phyloP scores from a whole-genome alignment of 352 stramenopile species.

The Phytophthora chlamydospora region DNA sequence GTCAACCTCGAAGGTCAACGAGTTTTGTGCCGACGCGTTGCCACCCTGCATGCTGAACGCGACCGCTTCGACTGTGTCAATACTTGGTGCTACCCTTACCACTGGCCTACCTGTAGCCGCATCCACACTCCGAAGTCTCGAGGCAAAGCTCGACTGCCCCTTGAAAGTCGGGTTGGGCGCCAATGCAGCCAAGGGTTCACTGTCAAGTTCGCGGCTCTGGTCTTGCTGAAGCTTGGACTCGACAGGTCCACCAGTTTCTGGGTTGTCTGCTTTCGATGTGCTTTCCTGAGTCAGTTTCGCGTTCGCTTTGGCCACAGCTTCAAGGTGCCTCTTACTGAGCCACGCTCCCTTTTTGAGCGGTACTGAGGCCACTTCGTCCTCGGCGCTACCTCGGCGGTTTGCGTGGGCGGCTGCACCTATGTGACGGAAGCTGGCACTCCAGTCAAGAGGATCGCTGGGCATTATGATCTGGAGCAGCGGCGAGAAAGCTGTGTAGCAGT shows the following conservation, averaged over 20 bases:
- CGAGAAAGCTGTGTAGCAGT: slow-evolving; percentile 52
- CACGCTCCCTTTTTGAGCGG: slow-evolving; percentile 7
- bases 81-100: slow-evolving; percentile 13
- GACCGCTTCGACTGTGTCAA: slow-evolving; percentile 11
- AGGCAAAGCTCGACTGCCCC: slow-evolving; percentile 12
- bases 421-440: slow-evolving; percentile 31
- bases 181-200: neutral
- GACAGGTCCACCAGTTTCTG: neutral
- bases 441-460: slow-evolving; percentile 39
- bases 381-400: neutral
- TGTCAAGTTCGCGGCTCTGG: neutral
- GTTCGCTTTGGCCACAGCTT: neutral
- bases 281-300: neutral
- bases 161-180: neutral
- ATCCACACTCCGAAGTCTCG: slow-evolving; percentile 24
- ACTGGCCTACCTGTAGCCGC: slow-evolving; percentile 5
- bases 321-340: slow-evolving; percentile 20
- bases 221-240: slow-evolving; percentile 5
- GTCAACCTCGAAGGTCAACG: slow-evolving; percentile 4
- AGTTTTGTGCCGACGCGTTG: slow-evolving; percentile 4
- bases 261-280: neutral
- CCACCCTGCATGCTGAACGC: slow-evolving; percentile 26
- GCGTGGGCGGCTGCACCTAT: neutral
- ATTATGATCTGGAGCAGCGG: slow-evolving; percentile 47
- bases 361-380: neutral